Base-by-base conservation (phyloP, 163 green algal species). In the Scenedesmus sp. region DNA sequence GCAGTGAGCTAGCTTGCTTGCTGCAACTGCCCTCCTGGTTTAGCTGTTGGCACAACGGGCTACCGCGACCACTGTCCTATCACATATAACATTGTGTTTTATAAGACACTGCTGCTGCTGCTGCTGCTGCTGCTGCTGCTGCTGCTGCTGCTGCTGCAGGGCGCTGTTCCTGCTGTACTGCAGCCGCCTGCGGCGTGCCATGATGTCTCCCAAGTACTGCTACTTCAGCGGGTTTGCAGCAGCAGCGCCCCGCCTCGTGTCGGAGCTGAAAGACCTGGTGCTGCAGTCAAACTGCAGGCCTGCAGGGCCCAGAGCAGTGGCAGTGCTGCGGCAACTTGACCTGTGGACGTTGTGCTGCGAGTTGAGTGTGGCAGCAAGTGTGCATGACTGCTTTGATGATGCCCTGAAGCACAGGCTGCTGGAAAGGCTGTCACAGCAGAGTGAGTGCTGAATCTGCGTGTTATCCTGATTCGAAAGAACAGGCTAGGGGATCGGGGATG, bases 161-260 rank as follows among this genome's bases (percentile, higher is more conserved):
- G 64, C 77, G 3, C 81, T 94, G 34, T 83, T 94, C 55, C 82
- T 95, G 64, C 56, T 88, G 52, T 94, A 94, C 87, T 89, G 66
- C 59, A 46, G 77, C 6, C 90, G 85, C 52, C 84, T 90, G 74
- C 82, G 82, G 2, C 79, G 74, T 20, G 87, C 90, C 0, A 57
- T 94, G 62, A 93, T 92, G 3, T 93, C 57, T 18, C 92, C 94
- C 46, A 81, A 83, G 26, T 93, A 93, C 91, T 93, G 89, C 86
- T 95, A 95, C 86, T 95, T 95, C 79, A 92, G 73, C 4, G 94
- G 94, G 1, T 85, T 95, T 81, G 84, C 92, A 12, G 85, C 91
- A 2, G 89, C 83, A 15, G 92, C 89, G 26, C 92, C 94, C 9
- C 23, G 62, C 56, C 55, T 93, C 23, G 67, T 95, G 52, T 81